Base-by-base conservation (phyloP, 2,329 filamentous ascomycete genomes). In the Arthroderma sp. region DNA sequence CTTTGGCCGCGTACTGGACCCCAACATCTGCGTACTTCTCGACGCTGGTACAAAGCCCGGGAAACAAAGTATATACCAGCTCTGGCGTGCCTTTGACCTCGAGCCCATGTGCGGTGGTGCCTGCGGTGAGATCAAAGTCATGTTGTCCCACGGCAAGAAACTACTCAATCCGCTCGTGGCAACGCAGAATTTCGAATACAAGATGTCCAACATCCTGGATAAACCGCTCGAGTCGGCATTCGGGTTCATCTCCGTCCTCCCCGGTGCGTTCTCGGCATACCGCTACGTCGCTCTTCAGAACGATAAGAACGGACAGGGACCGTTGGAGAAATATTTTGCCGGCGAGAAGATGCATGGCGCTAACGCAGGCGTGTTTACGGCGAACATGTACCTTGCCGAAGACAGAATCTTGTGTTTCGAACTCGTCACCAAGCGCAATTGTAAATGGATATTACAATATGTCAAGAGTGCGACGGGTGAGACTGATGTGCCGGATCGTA, bases 181-280 rank as follows among this genome's bases (percentile, higher is more conserved):
- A 1, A 91, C 91, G 0, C 93, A 98, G 67, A 98, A 98, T 69
- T 98, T 98, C 66, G 93, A 98, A 76, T 98, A 98, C 80, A 98
- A 98, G 80, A 95, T 98, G 87, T 95, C 89, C 71, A 98, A 98
- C 68, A 98, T 98, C 68, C 80, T 98, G 47, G 93, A 98, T 72
- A 98, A 98, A 75, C 93, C 93, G 1, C 77, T 98, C 41, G 93
- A 98, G 70, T 97, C 91, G 2, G 88, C 91, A 0, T 98, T 98
- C 71, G 93, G 93, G 51, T 98, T 97, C 75, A 97, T 98, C 69
- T 89, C 88, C 47, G 93, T 98, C 67, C 78, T 98, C 68, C 93
- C 93, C 0, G 93, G 93, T 76, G 93, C 93, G 58, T 95, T 98
- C 73, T 97, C 91, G n/a, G 93, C 93, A 19, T 98, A 98, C 72